phyloP scores from a whole-genome alignment of 192 early-diverging fungal genomes.

The Linnemannia elongata region DNA sequence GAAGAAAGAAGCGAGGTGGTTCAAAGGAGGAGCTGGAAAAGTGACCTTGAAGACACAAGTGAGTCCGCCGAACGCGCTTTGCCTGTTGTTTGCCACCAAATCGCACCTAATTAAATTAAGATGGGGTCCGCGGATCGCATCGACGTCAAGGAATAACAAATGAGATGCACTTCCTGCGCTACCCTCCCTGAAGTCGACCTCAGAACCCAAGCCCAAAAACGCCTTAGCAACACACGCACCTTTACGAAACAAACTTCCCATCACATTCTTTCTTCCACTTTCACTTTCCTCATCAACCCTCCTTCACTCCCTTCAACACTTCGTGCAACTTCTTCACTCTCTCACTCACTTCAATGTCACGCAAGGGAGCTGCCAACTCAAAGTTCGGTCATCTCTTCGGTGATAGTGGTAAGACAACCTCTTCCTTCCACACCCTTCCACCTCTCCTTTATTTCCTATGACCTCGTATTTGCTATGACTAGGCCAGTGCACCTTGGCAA shows the following conservation, averaged over 20 bases:
- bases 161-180: neutral
- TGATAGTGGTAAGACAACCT: constrained; percentile 33
- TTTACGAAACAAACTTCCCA: neutral
- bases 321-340: neutral
- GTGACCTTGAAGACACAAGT: too few relatives aligned
- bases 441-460: neutral
- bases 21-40: neutral
- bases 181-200: neutral
- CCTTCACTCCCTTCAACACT: neutral
- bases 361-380: constrained; percentile 42
- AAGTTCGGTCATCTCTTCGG: constrained; percentile 60
- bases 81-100: too few relatives aligned
- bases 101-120: too few relatives aligned
- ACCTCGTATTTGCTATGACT: too few relatives aligned
- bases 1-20: neutral
- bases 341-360: constrained; percentile 25
- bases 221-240: neutral
- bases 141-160: neutral
- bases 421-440: neutral
- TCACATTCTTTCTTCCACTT: neutral
- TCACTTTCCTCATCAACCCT: neutral
- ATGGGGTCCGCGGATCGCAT: neutral
- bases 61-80: too few relatives aligned
- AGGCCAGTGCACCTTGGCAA: too few relatives aligned
- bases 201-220: neutral